These are phyloP conservation scores for Vigna nakashimae DNA, from an alignment of 306 rosid genomes.

Conservation along the genomic window DNA sequence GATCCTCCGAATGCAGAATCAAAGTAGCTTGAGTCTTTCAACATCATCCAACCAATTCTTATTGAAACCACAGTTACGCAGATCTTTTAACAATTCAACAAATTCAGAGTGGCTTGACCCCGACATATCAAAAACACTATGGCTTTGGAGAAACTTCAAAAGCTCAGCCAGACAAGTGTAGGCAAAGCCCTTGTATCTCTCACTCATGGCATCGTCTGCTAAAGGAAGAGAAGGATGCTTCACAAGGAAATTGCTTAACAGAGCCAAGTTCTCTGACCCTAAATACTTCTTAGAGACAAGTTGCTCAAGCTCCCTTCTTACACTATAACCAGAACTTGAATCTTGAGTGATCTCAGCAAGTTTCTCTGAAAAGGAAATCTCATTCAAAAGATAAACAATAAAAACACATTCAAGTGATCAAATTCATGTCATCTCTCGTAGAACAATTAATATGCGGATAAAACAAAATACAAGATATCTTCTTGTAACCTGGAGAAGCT, in stretches of 20 bases:
- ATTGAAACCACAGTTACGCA: too few species aligned
- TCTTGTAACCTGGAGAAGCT: too few species aligned
- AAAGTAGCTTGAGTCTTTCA: too few species aligned
- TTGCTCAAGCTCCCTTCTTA: not conserved
- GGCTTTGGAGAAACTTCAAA: too few species aligned
- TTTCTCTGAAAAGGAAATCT: not conserved
- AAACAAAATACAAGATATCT: too few species aligned
- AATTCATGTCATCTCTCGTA: not conserved
- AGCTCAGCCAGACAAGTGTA: not conserved
- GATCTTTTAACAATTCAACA: too few species aligned
- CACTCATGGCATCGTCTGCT: not conserved
- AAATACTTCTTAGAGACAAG: not conserved
- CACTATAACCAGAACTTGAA: not conserved
- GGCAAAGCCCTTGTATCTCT: conserved; percentile 2
- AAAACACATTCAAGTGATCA: not conserved
- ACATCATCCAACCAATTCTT: not conserved
- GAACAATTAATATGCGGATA: too few species aligned
- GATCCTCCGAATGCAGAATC: too few species aligned
- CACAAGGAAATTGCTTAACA: not conserved
- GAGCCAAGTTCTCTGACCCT: not conserved
- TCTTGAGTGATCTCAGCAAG: not conserved
- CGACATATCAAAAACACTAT: too few species aligned
- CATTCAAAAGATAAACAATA: not conserved
- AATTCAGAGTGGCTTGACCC: too few species aligned
- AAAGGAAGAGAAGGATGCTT: not conserved